Evolutionary conservation across 1,284 basidiomycete genomes (phyloP).

Genomic region (Hymenochaete sp.): DNA sequence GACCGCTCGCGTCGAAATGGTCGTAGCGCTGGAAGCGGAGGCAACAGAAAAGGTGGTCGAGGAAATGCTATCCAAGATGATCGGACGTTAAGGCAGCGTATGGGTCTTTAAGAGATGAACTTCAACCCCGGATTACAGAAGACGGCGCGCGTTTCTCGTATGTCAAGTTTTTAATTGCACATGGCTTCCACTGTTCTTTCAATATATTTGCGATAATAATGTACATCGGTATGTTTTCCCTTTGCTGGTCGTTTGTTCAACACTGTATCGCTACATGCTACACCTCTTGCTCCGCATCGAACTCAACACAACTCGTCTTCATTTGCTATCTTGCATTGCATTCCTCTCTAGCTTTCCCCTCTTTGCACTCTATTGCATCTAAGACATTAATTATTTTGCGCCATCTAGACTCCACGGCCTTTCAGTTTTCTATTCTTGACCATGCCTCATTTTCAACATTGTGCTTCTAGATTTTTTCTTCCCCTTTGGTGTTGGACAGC

Average conservation of each 20-base stretch:
- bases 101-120: slow-evolving; percentile 46
- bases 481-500: too few relatives aligned
- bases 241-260: slow-evolving; percentile 10
- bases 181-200: slow-evolving; percentile 8
- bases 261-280: slow-evolving; percentile 17
- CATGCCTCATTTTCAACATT: too few relatives aligned
- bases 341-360: neutral
- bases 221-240: slow-evolving; percentile 18
- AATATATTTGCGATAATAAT: slow-evolving; percentile 14
- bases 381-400: too few relatives aligned
- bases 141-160: neutral
- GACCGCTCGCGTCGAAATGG: slow-evolving; percentile 31
- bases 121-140: neutral
- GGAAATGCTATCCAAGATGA: slow-evolving; percentile 33
- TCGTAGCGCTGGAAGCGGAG: slow-evolving; percentile 22
- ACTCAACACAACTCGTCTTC: neutral
- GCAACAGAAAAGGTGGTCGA: slow-evolving; percentile 29
- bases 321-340: neutral
- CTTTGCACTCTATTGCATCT: neutral
- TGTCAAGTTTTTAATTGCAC: slow-evolving; percentile 11
- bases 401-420: too few relatives aligned
- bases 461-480: too few relatives aligned
- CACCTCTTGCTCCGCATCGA: too few relatives aligned
- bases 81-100: slow-evolving; percentile 72
- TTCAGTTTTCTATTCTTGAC: too few relatives aligned